Base-by-base conservation (phyloP, 2,329 filamentous ascomycete species). In the Truncatella angustata region DNA sequence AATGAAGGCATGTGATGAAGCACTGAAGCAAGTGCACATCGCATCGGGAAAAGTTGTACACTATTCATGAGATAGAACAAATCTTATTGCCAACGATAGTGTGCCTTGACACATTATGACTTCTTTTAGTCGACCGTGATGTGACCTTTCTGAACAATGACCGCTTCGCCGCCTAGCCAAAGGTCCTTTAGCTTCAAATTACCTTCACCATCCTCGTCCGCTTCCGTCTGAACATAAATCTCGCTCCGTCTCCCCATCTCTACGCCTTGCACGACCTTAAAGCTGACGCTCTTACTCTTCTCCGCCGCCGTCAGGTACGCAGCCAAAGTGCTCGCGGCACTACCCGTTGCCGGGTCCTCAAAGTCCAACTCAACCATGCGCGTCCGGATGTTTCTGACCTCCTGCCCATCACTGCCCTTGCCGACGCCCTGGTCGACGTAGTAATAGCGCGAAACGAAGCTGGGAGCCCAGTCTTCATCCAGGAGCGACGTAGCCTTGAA, bases 301-400 rank as follows among this genome's bases (percentile, higher is more conserved):
- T 70, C 70, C n/a, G 65, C 64, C 48, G 80, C 62, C 4, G 77
- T 73, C 54, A 87, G 68, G 60, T 80, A 86, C 50, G 75, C 70
- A 18, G 73, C 71, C 57, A 88, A 65, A 6, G 79, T 78, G 61
- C 77, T 78, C 4, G 84, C 82, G 26, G 85, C 84, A 54, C 80
- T 84, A 0, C 85, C 86, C 1, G 82, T 85, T 1, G 80, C 82
- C 2, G 82, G 78, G 60, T 88, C 85, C 61, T 86, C 80, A 16
- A 58, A 55, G 2, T 61, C 61, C 1, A 63, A 58, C 54, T 72
- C 71, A 12, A 88, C 74, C 83, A 90, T 85, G 45, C 87, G 75
- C 9, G 85, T 79, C 48, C 82, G 74, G 20, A 88, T 60, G 32
- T 52, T 26, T 5, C 51, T 56, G 5, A 63, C 65, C 4, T 60